These are phyloP conservation scores for Curvularia verruculosa DNA, from an alignment of 2,329 filamentous ascomycete species.

Conservation along the genomic window DNA sequence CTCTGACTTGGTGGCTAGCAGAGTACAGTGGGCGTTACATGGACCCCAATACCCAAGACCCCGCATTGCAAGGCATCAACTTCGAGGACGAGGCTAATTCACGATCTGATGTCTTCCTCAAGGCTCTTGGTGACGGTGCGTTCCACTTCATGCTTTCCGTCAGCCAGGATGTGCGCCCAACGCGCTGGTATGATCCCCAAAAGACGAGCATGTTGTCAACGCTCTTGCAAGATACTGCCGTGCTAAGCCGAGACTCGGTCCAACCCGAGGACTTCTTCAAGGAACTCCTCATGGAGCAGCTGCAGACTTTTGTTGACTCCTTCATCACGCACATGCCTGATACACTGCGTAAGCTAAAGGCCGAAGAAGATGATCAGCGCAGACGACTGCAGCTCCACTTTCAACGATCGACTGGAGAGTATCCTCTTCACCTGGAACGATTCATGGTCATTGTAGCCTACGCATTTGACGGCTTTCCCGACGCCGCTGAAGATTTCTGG, in stretches of 20 bases:
- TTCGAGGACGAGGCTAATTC: conserved; percentile 70
- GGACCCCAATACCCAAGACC: conserved; percentile 68
- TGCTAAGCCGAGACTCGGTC: conserved; percentile 70
- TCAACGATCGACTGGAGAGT: conserved; percentile 59
- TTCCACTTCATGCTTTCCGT: conserved; percentile 91
- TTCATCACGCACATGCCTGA: conserved; percentile 97
- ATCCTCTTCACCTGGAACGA: conserved; percentile 72
- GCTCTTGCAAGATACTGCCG: conserved; percentile 78
- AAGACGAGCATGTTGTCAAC: conserved; percentile 81
- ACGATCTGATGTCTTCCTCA: conserved; percentile 74
- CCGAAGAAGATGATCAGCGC: conserved; percentile 88
- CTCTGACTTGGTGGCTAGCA: conserved; percentile 84
- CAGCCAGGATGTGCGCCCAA: conserved; percentile 77
- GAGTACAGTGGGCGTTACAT: conserved; percentile 92
- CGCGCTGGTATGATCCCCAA: conserved; percentile 87
- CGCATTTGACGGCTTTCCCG: conserved; percentile 82
- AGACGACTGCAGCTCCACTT: conserved; percentile 54
- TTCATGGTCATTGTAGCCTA: conserved; percentile 93
- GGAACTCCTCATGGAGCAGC: conserved; percentile 73
- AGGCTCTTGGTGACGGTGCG: conserved; percentile 83
- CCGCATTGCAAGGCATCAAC: conserved; percentile 60
- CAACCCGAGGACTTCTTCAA: conserved; percentile 76
- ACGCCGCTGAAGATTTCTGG: conserved; percentile 90
- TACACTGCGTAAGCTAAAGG: conserved; percentile 81
- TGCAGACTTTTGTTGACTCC: conserved; percentile 87